Conservation (phyloP, 768 basidiomycete genomes). For the Leccinum rimulosum region DNA sequence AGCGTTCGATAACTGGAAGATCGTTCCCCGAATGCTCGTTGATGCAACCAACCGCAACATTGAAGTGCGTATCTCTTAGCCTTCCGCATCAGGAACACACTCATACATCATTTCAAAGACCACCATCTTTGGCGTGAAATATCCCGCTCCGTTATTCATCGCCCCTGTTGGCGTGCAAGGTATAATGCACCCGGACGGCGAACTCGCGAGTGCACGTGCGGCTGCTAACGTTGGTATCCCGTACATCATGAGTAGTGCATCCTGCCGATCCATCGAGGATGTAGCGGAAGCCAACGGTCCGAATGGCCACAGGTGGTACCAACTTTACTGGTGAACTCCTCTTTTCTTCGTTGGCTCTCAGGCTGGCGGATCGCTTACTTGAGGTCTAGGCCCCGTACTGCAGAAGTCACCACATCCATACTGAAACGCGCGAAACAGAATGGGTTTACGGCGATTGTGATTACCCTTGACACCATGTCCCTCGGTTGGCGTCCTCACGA, state of each 20-base stretch:
- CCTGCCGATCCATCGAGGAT: conserved; percentile 69
- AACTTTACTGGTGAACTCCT: conserved; percentile 66
- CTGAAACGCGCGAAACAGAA: conserved; percentile 62
- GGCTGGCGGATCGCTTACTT: neutral
- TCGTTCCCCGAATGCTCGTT: conserved; percentile 80
- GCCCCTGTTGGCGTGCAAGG: conserved; percentile 81
- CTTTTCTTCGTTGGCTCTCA: neutral
- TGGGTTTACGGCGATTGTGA: conserved; percentile 69
- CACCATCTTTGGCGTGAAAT: conserved; percentile 65
- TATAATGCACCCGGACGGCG: conserved; percentile 67
- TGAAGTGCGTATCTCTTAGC: conserved; percentile 42
- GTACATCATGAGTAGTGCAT: conserved; percentile 74
- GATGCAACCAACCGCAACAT: conserved; percentile 55
- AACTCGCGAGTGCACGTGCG: conserved; percentile 67
- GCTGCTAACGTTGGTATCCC: conserved; percentile 62
- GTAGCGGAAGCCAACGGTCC: conserved; percentile 70
- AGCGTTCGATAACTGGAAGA: conserved; percentile 64
- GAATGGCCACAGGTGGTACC: conserved; percentile 70
- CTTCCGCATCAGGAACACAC: neutral
- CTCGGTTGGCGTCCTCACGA: conserved; percentile 81
- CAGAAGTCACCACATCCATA: conserved; percentile 62
- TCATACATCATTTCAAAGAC: conserved; percentile 41
- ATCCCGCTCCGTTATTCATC: conserved; percentile 60
- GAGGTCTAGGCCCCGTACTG: conserved; percentile 51
- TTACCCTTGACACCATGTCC: conserved; percentile 73